Conservation (phyloP, 495 filamentous ascomycete genomes). For the Xylaria longipes region DNA sequence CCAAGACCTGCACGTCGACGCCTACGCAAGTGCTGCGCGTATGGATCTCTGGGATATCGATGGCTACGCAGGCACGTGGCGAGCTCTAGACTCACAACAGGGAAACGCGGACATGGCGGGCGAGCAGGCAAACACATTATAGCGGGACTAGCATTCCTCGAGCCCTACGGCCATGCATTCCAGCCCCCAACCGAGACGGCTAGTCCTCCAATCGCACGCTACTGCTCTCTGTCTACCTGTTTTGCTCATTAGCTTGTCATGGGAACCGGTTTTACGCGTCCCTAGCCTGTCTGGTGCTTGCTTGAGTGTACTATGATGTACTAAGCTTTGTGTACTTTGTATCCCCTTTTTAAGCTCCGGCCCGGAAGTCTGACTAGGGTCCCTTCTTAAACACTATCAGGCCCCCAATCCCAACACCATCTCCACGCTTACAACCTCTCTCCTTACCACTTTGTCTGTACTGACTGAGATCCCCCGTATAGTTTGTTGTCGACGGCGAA, state of each 20-base stretch:
- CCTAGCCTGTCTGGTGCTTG: background rate
- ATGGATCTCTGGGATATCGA: background rate
- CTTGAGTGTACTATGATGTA: slow-evolving; percentile 5
- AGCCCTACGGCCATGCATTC: slow-evolving; percentile 14
- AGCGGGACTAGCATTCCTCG: slow-evolving; percentile 15
- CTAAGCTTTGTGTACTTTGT: background rate
- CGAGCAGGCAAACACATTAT: background rate
- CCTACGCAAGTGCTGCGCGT: slow-evolving; percentile 6
- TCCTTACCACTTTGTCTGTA: background rate
- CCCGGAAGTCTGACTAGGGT: slow-evolving; percentile 3
- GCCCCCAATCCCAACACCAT: background rate
- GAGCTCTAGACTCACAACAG: background rate
- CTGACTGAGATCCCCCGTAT: slow-evolving; percentile 30
- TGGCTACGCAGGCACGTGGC: slow-evolving; percentile 2
- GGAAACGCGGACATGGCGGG: background rate
- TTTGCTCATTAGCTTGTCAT: slow-evolving; percentile 8
- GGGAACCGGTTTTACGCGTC: background rate
- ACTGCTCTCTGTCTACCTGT: background rate
- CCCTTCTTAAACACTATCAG: background rate
- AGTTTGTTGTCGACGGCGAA: slow-evolving; percentile 91
- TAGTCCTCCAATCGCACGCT: too few species aligned
- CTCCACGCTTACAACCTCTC: background rate
- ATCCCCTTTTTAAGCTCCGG: slow-evolving; percentile 13
- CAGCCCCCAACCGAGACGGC: background rate
- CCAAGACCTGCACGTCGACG: slow-evolving; percentile 1